Conservation (phyloP, 352 stramenopile genomes). For the Phytophthora tentaculata region DNA sequence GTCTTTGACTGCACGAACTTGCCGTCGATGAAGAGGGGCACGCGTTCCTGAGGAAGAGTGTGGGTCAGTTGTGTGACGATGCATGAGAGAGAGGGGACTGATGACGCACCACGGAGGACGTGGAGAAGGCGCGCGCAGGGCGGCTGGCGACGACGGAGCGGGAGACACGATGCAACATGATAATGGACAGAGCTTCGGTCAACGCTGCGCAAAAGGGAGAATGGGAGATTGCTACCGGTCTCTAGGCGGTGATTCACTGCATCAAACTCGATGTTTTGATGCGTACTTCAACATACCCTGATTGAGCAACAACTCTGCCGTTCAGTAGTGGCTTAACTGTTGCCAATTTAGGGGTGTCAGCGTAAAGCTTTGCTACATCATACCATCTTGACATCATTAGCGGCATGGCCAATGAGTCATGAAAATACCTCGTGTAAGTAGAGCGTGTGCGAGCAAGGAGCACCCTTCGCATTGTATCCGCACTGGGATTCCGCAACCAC, state of each 20-base stretch:
- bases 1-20: conserved; percentile 93
- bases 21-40: conserved; percentile 92
- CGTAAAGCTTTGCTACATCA: not conserved
- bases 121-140: conserved; percentile 51
- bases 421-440: too few relatives aligned
- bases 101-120: conserved; percentile 44
- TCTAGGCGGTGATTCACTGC: not conserved
- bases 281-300: conserved; percentile 29
- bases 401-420: not conserved
- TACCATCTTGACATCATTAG: not conserved
- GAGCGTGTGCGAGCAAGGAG: too few relatives aligned
- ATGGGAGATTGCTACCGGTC: conserved; percentile 11
- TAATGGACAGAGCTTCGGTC: not conserved
- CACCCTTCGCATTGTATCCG: too few relatives aligned
- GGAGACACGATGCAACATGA: conserved; percentile 39
- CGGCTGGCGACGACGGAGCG: conserved; percentile 27
- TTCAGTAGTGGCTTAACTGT: not conserved
- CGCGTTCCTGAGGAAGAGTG: conserved; percentile 49
- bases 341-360: not conserved
- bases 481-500: too few relatives aligned
- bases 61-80: not conserved
- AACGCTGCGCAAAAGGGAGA: conserved; percentile 26
- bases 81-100: not conserved
- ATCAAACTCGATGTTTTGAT: conserved; percentile 28
- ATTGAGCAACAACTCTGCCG: not conserved